These are phyloP conservation scores for Bullera alba DNA, from an alignment of 768 basidiomycete genomes.

Conservation along the genomic window DNA sequence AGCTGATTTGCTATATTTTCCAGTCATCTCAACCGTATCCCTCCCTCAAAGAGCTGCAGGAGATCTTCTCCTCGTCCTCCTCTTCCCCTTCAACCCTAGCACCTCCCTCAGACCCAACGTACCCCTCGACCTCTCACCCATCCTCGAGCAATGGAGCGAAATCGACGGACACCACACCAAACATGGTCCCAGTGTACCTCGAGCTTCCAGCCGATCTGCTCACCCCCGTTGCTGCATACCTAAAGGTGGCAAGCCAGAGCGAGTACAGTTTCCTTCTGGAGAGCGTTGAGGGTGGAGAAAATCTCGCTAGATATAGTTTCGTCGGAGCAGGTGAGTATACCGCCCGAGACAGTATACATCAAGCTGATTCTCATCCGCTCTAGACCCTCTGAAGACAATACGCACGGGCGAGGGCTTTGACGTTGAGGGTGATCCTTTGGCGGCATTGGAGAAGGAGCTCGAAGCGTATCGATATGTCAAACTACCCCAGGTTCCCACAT, in stretches of 20 bases:
- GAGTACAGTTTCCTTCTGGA: slow-evolving; percentile 93
- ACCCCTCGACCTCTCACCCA: slow-evolving; percentile 15
- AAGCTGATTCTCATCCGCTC: neutral
- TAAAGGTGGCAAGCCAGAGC: slow-evolving; percentile 82
- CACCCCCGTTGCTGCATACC: slow-evolving; percentile 94
- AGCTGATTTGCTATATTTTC: too few species aligned
- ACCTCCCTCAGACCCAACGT: slow-evolving; percentile 16
- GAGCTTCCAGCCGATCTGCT: slow-evolving; percentile 91
- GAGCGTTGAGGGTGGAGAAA: slow-evolving; percentile 83
- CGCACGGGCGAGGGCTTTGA: slow-evolving; percentile 81
- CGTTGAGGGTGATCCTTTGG: slow-evolving; percentile 77
- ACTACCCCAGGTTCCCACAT: slow-evolving; percentile 84
- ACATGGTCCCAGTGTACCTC: slow-evolving; percentile 86
- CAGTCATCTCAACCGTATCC: slow-evolving; percentile 5
- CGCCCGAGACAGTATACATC: too few species aligned
- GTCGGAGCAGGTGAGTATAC: slow-evolving; percentile 74
- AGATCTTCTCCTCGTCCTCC: slow-evolving; percentile 18
- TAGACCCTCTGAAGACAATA: slow-evolving; percentile 91
- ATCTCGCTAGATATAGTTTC: slow-evolving; percentile 87
- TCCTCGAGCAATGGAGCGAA: neutral
- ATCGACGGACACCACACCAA: slow-evolving; percentile 44
- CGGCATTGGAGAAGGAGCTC: slow-evolving; percentile 75
- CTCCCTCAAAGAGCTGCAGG: slow-evolving; percentile 20
- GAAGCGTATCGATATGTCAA: slow-evolving; percentile 80
- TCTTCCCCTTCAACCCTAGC: slow-evolving; percentile 32